Percentiles rank a stretch among this genome's conserved stretches.
Conservation (phyloP, 1,284 basidiomycete species). For the Phlebopus sp. region DNA sequence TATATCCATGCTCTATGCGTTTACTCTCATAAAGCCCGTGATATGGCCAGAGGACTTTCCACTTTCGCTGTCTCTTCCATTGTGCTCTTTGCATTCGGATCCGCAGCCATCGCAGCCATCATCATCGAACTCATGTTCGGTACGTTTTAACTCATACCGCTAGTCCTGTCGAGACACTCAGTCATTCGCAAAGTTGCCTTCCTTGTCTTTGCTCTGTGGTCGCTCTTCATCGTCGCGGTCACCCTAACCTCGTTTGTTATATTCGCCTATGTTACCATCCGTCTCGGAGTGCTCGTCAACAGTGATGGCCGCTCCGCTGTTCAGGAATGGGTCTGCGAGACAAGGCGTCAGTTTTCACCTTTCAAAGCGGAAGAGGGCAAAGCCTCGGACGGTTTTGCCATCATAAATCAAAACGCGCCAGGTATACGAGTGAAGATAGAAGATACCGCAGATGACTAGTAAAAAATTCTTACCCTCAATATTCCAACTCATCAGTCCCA, state of each 20-base stretch:
- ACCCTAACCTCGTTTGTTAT: slow-evolving; percentile 27
- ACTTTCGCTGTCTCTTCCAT: slow-evolving; percentile 29
- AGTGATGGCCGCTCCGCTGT: slow-evolving; percentile 36
- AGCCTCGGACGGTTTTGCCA: slow-evolving; percentile 24
- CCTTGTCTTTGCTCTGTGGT: slow-evolving; percentile 26
- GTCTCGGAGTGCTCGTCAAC: slow-evolving; percentile 32
- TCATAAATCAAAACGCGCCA: slow-evolving; percentile 20
- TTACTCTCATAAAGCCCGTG: background rate
- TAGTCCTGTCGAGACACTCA: background rate
- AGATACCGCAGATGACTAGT: slow-evolving; percentile 8
- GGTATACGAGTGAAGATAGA: slow-evolving; percentile 26
- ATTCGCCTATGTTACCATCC: slow-evolving; percentile 33
- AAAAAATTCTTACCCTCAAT: too few relatives aligned
- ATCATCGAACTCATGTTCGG: slow-evolving; percentile 24
- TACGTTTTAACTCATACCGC: slow-evolving; percentile 9
- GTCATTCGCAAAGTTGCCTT: slow-evolving; percentile 14
- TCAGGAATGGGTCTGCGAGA: slow-evolving; percentile 37
- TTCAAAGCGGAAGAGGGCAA: slow-evolving; percentile 17
- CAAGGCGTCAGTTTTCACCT: slow-evolving; percentile 20
- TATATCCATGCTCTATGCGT: background rate
- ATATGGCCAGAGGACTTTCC: slow-evolving; percentile 28
- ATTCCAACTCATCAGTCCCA: too few relatives aligned
- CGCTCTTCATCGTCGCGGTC: slow-evolving; percentile 20
- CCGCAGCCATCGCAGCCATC: slow-evolving; percentile 15
- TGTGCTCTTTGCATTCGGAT: slow-evolving; percentile 30